Conservation (phyloP, 1,139 yeast species). For the Debaryomycetaceae sp. region DNA sequence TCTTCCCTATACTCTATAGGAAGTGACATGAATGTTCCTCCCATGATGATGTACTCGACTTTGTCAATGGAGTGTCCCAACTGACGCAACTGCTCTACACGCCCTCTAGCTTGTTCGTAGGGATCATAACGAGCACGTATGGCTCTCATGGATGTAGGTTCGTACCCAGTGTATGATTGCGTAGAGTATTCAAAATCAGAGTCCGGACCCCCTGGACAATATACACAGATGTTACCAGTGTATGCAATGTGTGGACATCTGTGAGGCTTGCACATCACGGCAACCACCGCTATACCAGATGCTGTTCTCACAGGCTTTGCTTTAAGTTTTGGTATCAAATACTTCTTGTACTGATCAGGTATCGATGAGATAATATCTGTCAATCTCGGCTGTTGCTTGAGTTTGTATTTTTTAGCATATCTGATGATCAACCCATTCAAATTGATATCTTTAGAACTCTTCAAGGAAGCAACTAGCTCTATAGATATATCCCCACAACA, state of each 20-base stretch:
- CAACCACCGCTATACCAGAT: constrained; percentile 96
- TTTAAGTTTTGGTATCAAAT: constrained; percentile 84
- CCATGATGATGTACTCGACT: constrained; percentile 97
- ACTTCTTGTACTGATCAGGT: constrained; percentile 93
- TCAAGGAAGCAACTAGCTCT: constrained; percentile 78
- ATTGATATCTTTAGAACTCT: constrained; percentile 76
- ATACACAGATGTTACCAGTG: constrained; percentile 97
- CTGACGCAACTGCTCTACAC: constrained; percentile 92
- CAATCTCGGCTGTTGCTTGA: constrained; percentile 88
- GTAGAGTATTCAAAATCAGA: constrained; percentile 97
- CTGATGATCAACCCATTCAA: constrained; percentile 85
- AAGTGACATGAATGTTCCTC: constrained; percentile 97
- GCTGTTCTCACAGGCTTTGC: constrained; percentile 99
- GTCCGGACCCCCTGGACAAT: constrained; percentile 99
- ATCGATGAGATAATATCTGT: constrained; percentile 94
- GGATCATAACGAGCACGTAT: constrained; percentile 97
- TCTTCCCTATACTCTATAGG: constrained; percentile 86
- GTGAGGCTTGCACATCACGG: constrained; percentile 99
- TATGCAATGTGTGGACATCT: constrained; percentile 99
- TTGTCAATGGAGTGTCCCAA: constrained; percentile 96
- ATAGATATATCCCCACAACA: constrained; percentile 92
- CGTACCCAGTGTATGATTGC: constrained; percentile 97
- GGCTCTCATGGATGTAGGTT: constrained; percentile 98
- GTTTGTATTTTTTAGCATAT: constrained; percentile 83
- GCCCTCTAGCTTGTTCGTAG: constrained; percentile 96